A percentile compares a stretch with the other conserved stretches of the same genome.
Conservation (phyloP, 441 rosid species). For the Syzygium syzygioides region DNA sequence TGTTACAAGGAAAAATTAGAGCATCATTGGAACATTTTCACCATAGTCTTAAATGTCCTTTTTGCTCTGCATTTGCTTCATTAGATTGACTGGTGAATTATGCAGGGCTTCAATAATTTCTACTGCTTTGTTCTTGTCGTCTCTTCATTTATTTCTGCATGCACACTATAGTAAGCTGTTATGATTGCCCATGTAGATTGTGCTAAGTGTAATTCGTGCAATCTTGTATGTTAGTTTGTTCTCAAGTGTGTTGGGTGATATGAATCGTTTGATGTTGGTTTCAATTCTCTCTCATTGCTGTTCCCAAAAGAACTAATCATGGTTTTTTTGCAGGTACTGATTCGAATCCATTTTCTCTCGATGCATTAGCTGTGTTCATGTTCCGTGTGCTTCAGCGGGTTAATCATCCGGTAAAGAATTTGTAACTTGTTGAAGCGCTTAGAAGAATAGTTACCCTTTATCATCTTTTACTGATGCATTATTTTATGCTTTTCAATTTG, state of each 20-base stretch:
- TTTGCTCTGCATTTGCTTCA: background rate
- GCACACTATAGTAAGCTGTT: background rate
- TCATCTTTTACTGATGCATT: background rate
- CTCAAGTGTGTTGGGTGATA: background rate
- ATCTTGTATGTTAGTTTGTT: background rate
- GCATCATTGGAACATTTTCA: background rate
- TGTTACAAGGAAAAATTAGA: background rate
- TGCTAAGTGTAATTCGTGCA: background rate
- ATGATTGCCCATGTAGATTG: background rate
- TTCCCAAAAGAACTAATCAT: background rate
- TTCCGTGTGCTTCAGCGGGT: constrained; percentile 86
- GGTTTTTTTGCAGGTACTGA: constrained; percentile 51
- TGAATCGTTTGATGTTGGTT: background rate
- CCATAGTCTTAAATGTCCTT: background rate
- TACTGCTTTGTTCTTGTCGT: background rate
- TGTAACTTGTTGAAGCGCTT: background rate
- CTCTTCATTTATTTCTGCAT: background rate
- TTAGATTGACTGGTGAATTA: background rate
- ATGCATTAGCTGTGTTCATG: constrained; percentile 85
- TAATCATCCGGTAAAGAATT: constrained; percentile 75
- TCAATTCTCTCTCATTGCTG: background rate
- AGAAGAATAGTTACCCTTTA: background rate
- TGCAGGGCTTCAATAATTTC: background rate
- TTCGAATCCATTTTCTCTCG: constrained; percentile 86
- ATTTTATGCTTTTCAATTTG: constrained; percentile 18